Evolutionary conservation across 2,329 filamentous ascomycete species (phyloP).

Genomic region (Ascochyta rabiei): DNA sequence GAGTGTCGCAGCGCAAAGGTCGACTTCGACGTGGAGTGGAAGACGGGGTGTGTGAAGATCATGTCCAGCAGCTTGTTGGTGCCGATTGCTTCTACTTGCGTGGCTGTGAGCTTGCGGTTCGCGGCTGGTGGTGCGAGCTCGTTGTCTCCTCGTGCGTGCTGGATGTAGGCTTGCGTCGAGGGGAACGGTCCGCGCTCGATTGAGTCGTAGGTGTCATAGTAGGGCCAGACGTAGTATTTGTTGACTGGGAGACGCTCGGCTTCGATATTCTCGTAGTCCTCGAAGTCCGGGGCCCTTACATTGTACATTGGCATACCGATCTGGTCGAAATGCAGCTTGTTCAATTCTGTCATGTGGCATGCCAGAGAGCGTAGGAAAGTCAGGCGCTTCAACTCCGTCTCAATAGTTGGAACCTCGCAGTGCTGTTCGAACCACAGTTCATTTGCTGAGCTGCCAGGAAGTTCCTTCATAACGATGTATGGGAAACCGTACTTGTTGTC

Average conservation of each 20-base stretch:
- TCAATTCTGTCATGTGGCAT: conserved; percentile 9
- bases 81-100: not conserved
- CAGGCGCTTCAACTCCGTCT: conserved; percentile 10
- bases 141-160: not conserved
- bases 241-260: not conserved
- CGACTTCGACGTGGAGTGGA: conserved; percentile 9
- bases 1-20: conserved; percentile 26
- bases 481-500: conserved; percentile 24
- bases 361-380: conserved; percentile 25
- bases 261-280: conserved; percentile 2
- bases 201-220: not conserved
- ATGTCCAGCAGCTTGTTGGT: not conserved
- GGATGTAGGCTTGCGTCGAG: not conserved
- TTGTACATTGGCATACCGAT: conserved; percentile 18
- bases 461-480: conserved; percentile 25
- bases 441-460: conserved; percentile 13
- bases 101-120: not conserved
- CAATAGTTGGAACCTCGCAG: not conserved
- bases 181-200: not conserved
- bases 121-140: not conserved
- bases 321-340: conserved; percentile 15
- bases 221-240: conserved; percentile 7
- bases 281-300: not conserved
- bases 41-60: conserved; percentile 2
- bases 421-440: conserved; percentile 19